Percentiles rank a stretch among this genome's conserved stretches.
Evolutionary conservation across 2,329 filamentous ascomycete species (phyloP).

Genomic region (Xylariaceae sp.): DNA sequence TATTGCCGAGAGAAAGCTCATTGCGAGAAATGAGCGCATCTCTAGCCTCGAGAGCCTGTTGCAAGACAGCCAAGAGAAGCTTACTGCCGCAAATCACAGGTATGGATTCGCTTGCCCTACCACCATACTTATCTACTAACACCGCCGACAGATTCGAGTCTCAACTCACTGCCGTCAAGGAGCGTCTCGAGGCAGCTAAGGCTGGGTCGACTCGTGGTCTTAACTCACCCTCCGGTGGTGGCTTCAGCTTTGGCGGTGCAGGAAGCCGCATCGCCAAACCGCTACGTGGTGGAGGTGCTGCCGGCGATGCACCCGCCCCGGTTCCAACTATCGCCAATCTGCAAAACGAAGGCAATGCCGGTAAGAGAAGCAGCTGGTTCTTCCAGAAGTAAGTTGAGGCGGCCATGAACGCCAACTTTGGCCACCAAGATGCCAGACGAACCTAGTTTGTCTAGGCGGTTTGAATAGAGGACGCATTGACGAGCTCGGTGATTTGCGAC

Average conservation of each 20-base stretch:
- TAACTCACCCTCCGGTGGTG: constrained; percentile 62
- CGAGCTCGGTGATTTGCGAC: constrained; percentile 18
- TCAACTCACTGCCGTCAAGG: constrained; percentile 95
- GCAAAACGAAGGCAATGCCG: constrained; percentile 58
- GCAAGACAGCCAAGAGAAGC: constrained; percentile 97
- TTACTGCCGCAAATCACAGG: constrained; percentile 96
- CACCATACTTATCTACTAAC: constrained; percentile 32
- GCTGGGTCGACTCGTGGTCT: constrained; percentile 86
- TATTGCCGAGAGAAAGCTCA: constrained; percentile 95
- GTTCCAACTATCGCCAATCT: constrained; percentile 62
- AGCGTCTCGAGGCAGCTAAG: constrained; percentile 94
- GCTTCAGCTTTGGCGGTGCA: constrained; percentile 70
- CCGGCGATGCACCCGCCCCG: constrained; percentile 45
- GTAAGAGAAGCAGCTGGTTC: constrained; percentile 75
- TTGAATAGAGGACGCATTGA: constrained; percentile 16
- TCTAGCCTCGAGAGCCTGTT: constrained; percentile 88
- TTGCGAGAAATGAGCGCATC: constrained; percentile 95
- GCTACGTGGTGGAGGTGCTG: constrained; percentile 64
- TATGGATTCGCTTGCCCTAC: constrained; percentile 49
- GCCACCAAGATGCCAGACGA: constrained; percentile 11
- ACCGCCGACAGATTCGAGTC: constrained; percentile 77
- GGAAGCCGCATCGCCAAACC: constrained; percentile 72
- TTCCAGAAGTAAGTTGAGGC: constrained; percentile 57
- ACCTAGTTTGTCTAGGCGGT: constrained; percentile 19
- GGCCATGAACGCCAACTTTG: constrained; percentile 3